Evolutionary conservation across 2,329 filamentous ascomycete species (phyloP).

Genomic region (Colletotrichum sp.): DNA sequence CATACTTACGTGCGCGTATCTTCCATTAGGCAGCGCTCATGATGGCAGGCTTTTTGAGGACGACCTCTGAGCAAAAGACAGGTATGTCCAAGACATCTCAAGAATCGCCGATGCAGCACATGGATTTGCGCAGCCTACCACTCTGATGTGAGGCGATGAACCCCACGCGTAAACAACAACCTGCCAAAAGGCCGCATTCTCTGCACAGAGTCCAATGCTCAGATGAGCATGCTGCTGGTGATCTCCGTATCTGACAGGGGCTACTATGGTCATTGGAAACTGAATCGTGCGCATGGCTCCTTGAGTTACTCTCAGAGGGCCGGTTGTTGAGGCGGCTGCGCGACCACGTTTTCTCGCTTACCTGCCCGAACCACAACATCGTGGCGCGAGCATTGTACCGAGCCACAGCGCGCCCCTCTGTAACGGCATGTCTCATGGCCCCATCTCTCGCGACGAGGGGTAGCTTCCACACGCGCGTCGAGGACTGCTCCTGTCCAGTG

Average conservation of each 20-base stretch:
- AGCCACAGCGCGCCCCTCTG: conserved; percentile 4
- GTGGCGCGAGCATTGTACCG: conserved; percentile 3
- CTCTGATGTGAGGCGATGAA: neutral
- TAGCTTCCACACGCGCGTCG: neutral
- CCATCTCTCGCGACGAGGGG: neutral
- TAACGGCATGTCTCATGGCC: conserved; percentile 10
- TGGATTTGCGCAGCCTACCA: neutral
- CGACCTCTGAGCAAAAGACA: neutral
- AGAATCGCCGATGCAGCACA: neutral
- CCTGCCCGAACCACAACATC: conserved; percentile 7
- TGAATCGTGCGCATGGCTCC: neutral
- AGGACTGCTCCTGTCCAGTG: neutral
- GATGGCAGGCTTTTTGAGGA: neutral
- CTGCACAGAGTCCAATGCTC: neutral
- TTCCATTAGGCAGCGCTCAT: neutral
- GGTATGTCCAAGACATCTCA: neutral
- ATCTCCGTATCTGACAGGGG: neutral
- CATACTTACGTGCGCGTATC: neutral
- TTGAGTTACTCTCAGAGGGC: neutral
- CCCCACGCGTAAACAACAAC: neutral
- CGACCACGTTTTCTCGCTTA: neutral
- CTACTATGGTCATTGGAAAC: neutral
- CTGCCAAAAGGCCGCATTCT: fast-evolving
- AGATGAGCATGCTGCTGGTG: neutral
- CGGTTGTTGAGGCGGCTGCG: neutral